Evolutionary conservation across 176 grass and related monocot genomes (phyloP).

Genomic region (Phyllostachys edulis): DNA sequence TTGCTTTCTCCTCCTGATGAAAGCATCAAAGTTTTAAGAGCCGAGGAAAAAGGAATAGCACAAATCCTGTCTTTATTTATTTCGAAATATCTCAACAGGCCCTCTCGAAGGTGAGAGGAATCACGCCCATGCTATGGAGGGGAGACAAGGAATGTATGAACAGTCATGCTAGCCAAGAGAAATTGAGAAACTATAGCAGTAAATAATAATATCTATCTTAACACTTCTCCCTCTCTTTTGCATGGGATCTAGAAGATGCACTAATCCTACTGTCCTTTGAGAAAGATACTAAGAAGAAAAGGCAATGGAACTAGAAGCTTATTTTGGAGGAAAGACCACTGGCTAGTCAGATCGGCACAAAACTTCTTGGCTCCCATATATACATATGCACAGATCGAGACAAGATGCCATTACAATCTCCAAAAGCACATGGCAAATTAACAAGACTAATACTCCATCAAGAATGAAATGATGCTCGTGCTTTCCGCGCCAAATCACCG

Average conservation of each 20-base stretch:
- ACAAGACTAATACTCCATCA: neutral
- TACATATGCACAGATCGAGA: conserved; percentile 17
- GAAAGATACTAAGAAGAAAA: too few relatives aligned
- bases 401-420: neutral
- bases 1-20: neutral
- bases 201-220: neutral
- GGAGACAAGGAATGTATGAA: conserved; percentile 13
- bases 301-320: neutral
- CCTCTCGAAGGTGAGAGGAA: neutral
- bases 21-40: neutral
- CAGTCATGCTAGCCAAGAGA: neutral
- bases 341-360: neutral
- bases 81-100: neutral
- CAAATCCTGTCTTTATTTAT: neutral
- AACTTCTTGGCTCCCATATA: neutral
- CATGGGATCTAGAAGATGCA: neutral
- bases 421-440: neutral
- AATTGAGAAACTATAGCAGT: neutral
- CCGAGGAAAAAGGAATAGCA: neutral
- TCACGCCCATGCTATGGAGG: conserved; percentile 4
- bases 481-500: neutral
- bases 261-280: neutral
- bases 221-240: neutral
- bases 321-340: neutral
- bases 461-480: neutral